These are phyloP conservation scores for Psilocybe azurescens DNA, from an alignment of 768 basidiomycete species.

Conservation along the genomic window DNA sequence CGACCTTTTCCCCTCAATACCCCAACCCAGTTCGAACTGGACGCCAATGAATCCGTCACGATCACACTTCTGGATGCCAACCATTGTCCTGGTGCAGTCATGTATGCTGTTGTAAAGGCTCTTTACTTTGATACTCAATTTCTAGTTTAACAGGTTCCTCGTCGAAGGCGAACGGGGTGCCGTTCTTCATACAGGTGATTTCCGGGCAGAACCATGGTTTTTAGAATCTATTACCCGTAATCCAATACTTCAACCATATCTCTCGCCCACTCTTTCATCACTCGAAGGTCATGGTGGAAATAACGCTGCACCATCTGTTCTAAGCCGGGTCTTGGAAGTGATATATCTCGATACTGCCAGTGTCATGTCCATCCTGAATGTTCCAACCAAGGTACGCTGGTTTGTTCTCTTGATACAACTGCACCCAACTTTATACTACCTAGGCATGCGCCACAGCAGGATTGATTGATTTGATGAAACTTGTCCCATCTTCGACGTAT, in stretches of 20 bases:
- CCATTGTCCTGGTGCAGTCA: conserved; percentile 93
- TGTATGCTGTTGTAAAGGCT: conserved; percentile 51
- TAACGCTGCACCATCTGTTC: neutral
- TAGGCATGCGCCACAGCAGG: conserved; percentile 73
- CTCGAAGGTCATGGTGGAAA: conserved; percentile 4
- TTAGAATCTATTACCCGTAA: conserved; percentile 71
- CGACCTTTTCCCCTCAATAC: conserved; percentile 62
- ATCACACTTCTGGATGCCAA: conserved; percentile 91
- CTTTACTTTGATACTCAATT: neutral
- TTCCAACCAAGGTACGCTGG: conserved; percentile 63
- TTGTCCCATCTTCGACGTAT: conserved; percentile 65
- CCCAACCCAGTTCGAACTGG: conserved; percentile 67
- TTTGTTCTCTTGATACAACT: neutral
- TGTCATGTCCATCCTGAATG: conserved; percentile 52
- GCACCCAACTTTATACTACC: neutral
- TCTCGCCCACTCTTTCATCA: conserved; percentile 36
- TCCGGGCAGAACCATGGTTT: conserved; percentile 87
- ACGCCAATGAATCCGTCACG: conserved; percentile 59
- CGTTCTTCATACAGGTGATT: conserved; percentile 92
- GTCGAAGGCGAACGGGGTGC: conserved; percentile 73
- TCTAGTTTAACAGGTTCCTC: conserved; percentile 65
- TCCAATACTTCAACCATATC: conserved; percentile 74
- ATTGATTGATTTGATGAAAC: conserved; percentile 69
- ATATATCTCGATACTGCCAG: conserved; percentile 87
- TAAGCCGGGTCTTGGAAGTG: conserved; percentile 61